These are phyloP conservation scores for Eucommia ulmoides DNA, from an alignment of 257 asterid species.

Conservation along the genomic window DNA sequence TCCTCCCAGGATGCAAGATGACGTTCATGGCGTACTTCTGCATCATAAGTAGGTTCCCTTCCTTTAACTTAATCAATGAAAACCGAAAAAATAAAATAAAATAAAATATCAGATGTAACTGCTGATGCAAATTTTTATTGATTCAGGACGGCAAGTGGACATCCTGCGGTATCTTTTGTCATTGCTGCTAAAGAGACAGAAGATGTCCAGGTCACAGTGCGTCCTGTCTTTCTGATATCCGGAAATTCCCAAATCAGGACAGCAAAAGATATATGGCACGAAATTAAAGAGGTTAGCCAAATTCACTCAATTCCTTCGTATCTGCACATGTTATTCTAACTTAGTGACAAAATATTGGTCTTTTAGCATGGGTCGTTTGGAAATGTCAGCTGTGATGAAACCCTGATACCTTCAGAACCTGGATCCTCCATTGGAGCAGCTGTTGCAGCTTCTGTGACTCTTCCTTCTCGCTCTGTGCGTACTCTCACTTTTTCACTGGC, in stretches of 20 bases:
- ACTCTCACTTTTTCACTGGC: conserved; percentile 68
- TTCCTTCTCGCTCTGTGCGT: conserved; percentile 50
- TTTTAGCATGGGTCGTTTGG: conserved; percentile 80
- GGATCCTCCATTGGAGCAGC: conserved; percentile 84
- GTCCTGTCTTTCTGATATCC: neutral
- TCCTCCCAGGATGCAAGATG: neutral
- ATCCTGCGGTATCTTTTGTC: neutral
- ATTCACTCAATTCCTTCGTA: neutral
- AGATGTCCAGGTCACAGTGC: neutral
- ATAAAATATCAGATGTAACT: no score
- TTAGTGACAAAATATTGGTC: neutral
- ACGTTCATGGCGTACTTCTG: neutral
- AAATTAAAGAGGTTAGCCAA: conserved; percentile 1
- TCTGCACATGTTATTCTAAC: neutral
- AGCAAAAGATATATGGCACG: neutral
- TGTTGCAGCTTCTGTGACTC: conserved; percentile 68
- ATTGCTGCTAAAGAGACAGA: conserved; percentile 1
- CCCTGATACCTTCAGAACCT: conserved; percentile 63
- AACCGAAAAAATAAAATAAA: neutral
- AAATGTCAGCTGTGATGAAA: conserved; percentile 55
- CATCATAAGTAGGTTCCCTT: neutral
- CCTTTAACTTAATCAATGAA: neutral
- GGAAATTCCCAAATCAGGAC: neutral
- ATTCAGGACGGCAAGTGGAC: neutral
- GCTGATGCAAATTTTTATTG: neutral